A percentile compares a stretch with the other conserved stretches of the same genome.
Evolutionary conservation across 1,284 basidiomycete genomes (phyloP).

Genomic region (Ceratobasidium sp.): DNA sequence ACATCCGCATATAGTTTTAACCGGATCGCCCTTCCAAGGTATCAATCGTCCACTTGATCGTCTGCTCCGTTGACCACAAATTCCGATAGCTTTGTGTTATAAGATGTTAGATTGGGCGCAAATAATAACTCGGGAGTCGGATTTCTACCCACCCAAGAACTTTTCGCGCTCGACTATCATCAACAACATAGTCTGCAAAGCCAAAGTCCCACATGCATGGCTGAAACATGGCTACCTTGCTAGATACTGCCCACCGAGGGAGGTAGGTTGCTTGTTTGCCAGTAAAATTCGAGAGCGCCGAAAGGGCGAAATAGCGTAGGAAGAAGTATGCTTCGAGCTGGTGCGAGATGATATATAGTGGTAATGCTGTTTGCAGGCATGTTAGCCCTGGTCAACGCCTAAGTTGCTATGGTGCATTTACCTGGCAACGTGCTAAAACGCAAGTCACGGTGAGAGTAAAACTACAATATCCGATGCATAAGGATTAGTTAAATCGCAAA

Average conservation of each 20-base stretch:
- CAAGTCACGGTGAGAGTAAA: slow-evolving; percentile 16
- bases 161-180: slow-evolving; percentile 27
- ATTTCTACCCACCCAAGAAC: slow-evolving; percentile 21
- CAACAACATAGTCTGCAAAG: slow-evolving; percentile 31
- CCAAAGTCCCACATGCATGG: slow-evolving; percentile 32
- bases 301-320: slow-evolving; percentile 3
- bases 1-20: slow-evolving; percentile 4
- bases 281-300: background rate
- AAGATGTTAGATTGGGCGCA: background rate
- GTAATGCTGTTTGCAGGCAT: background rate
- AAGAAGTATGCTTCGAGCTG: slow-evolving; percentile 6
- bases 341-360: slow-evolving; percentile 17
- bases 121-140: too few relatives aligned
- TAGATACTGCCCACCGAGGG: slow-evolving; percentile 23
- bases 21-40: slow-evolving; percentile 5
- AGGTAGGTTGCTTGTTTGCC: slow-evolving; percentile 8
- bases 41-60: slow-evolving; percentile 29
- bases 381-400: background rate
- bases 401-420: background rate
- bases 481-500: too few relatives aligned
- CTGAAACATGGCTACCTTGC: slow-evolving; percentile 11
- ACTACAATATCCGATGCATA: background rate
- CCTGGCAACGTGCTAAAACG: slow-evolving; percentile 21
- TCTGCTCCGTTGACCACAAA: slow-evolving; percentile 33
- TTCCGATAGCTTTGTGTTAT: slow-evolving; percentile 16